Conservation (phyloP, 768 basidiomycete species). For the Agaricus sinodeliciosus region DNA sequence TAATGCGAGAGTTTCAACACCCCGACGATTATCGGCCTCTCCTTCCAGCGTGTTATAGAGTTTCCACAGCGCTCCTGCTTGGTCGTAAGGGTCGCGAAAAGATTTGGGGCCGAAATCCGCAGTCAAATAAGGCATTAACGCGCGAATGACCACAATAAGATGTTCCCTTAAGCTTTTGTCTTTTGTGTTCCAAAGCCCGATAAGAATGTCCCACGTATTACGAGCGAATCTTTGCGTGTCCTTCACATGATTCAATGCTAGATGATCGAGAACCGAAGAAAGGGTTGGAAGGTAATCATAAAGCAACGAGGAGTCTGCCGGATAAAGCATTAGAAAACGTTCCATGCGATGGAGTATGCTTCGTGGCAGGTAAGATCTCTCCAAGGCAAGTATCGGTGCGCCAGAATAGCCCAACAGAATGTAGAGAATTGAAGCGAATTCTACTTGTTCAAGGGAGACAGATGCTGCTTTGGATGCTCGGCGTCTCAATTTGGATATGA, state of each 20-base stretch:
- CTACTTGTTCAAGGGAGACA: constrained; percentile 56
- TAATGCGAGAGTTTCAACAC: constrained; percentile 57
- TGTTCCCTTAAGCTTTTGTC: constrained; percentile 72
- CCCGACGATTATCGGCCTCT: constrained; percentile 61
- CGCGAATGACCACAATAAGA: constrained; percentile 64
- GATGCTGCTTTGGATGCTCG: constrained; percentile 18
- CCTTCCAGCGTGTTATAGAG: constrained; percentile 52
- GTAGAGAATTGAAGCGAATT: constrained; percentile 60
- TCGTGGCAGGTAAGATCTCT: constrained; percentile 29
- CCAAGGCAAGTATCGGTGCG: constrained; percentile 47
- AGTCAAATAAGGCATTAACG: constrained; percentile 67
- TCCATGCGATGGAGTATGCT: constrained; percentile 45
- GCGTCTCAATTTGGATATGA: constrained; percentile 15
- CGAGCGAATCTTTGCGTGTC: constrained; percentile 56
- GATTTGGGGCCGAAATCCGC: constrained; percentile 20
- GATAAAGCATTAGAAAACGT: constrained; percentile 59
- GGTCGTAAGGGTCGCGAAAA: constrained; percentile 26
- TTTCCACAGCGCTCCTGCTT: constrained; percentile 40
- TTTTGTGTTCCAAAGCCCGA: constrained; percentile 75
- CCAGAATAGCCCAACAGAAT: constrained; percentile 51
- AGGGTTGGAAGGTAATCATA: constrained; percentile 67
- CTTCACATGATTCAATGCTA: constrained; percentile 69
- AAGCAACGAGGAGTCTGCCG: constrained; percentile 72
- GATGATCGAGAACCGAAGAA: constrained; percentile 60
- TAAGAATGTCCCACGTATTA: constrained; percentile 54